Evolutionary conservation across 371 early-diverging fungal genomes (phyloP), one percentile per base, ranked within the genome.

Genomic region (Dichotomocladium elegans): DNA sequence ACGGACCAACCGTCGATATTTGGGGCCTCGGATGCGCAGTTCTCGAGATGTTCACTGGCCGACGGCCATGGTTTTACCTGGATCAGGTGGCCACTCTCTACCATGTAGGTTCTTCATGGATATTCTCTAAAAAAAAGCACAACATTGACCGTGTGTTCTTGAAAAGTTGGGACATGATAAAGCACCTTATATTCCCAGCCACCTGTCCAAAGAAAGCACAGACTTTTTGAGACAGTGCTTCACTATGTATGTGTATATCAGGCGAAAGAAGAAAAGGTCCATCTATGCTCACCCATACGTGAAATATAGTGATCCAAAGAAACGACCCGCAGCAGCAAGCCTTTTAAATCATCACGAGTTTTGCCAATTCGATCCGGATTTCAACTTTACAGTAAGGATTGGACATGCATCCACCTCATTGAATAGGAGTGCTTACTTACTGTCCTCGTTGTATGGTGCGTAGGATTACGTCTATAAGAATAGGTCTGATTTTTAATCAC

Each of bases 31-130:
- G 96, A 8, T 98, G 98, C 63, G 82, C 96, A 27, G 87, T 94
- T 0, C 81, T 95, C 17, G 98, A 98, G 75, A 98, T 98, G 98
- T 82, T 94, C 55, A 94, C 96, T 0, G 94, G 92, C 4, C 69
- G 81, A 11, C 94, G 93, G 61, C 98, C 98, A 8, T 98, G 94
- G 90, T 81, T 87, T 26, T 74, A 87, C 14, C 74, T 89, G 27
- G 85, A 86, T 48, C 91, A 92, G 58, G 80, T 92, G 68, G 91
- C 93, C 60, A 92, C 95, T 2, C 79, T 95, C 51, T 94, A 89
- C 68, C 58, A 59, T 40, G 64, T 68, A 62, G 46, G 42, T 15
- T 10, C 25, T 47, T 17, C 24, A 0, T 50, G 34, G n/a, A 12
- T 44, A 7, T 17, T 35, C 22, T 34, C 12, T 21, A 33, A 19